A percentile compares a stretch with the other conserved stretches of the same genome.
These are phyloP conservation scores for Symbiodinium natans DNA, from an alignment of 73 alveolate genomes.

Conservation along the genomic window DNA sequence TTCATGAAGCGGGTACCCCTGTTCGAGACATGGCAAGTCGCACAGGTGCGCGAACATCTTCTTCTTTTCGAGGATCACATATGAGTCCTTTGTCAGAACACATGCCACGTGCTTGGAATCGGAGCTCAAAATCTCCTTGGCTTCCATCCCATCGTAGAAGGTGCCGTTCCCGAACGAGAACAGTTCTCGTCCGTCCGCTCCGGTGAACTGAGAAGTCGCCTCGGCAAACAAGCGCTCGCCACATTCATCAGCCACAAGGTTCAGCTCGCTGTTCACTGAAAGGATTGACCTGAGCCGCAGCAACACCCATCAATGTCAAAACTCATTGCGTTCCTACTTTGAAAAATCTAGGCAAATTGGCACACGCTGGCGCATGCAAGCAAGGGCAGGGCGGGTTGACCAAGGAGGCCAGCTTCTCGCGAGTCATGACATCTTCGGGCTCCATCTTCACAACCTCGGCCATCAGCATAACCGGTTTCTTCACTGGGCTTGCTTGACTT, in stretches of 20 bases:
- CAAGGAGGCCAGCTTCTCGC: conserved; percentile 16
- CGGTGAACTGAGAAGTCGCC: background rate
- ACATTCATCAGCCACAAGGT: background rate
- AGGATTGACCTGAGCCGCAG: background rate
- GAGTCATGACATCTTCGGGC: background rate
- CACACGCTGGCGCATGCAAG: background rate
- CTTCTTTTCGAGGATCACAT: background rate
- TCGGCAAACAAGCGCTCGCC: background rate
- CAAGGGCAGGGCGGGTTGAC: background rate
- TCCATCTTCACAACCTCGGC: background rate
- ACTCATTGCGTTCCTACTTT: background rate
- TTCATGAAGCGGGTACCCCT: background rate
- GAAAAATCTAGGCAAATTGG: background rate
- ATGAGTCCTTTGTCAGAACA: background rate
- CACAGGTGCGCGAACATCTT: background rate
- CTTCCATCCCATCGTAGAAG: background rate
- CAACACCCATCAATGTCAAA: background rate
- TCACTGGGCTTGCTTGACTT: background rate
- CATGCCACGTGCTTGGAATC: background rate
- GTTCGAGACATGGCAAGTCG: background rate
- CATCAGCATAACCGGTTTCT: background rate
- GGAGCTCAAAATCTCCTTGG: background rate
- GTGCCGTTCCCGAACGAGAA: background rate
- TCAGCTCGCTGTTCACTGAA: background rate
- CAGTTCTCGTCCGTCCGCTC: background rate